Percentiles rank a stretch among this genome's conserved stretches.
Conservation (phyloP, 306 rosid species). For the Erythrophleum fordii region DNA sequence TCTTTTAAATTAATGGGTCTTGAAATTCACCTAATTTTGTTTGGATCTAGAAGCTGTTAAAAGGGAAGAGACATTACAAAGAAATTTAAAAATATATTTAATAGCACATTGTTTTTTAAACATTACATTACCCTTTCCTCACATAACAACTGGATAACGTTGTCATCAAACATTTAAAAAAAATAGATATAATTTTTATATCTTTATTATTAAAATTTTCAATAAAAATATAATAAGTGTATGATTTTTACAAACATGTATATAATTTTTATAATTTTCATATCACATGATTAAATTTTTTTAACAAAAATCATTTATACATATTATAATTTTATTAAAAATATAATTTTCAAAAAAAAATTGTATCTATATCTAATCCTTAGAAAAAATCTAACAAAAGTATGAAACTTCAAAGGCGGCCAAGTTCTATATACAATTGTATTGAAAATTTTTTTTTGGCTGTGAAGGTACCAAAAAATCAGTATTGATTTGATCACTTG, state of each 20-base stretch:
- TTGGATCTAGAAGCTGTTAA: background rate
- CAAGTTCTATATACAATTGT: background rate
- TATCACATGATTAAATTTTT: background rate
- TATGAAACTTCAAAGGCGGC: background rate
- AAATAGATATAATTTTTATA: background rate
- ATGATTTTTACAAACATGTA: too few relatives aligned
- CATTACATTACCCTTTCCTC: background rate
- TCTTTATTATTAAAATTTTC: too few relatives aligned
- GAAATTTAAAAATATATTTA: background rate
- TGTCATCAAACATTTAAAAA: background rate
- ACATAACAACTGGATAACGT: background rate
- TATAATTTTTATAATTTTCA: background rate
- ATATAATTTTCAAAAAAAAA: too few relatives aligned
- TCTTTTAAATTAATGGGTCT: background rate
- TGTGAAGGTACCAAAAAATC: background rate
- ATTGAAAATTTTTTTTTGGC: too few relatives aligned
- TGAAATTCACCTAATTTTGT: constrained; percentile 3
- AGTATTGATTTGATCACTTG: background rate
- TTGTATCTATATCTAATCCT: background rate
- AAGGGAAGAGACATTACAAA: background rate
- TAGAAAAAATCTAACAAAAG: background rate
- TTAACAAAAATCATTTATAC: too few relatives aligned
- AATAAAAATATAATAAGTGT: too few relatives aligned
- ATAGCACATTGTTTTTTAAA: background rate
- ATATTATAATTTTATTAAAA: too few relatives aligned